Percentiles rank a stretch among this genome's conserved stretches.
Conservation (phyloP, 1,284 basidiomycete genomes). For the Schizophyllum amplum region DNA sequence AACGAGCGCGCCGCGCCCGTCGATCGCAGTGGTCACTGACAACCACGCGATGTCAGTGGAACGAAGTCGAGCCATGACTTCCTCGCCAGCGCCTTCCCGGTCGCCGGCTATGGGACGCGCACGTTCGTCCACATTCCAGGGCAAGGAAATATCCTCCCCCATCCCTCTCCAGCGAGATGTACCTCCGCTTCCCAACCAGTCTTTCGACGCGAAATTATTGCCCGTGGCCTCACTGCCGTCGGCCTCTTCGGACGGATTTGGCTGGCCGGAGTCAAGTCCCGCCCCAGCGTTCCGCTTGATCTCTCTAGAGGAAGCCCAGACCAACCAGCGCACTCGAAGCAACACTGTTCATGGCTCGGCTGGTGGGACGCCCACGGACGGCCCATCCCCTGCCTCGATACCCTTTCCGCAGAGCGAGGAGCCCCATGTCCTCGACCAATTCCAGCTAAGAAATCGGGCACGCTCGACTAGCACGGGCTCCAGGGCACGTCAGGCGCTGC, state of each 20-base stretch:
- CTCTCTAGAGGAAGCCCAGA: slow-evolving; percentile 68
- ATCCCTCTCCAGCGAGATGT: slow-evolving; percentile 25
- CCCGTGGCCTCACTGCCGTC: slow-evolving; percentile 22
- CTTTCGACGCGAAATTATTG: slow-evolving; percentile 12
- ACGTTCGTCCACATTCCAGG: slow-evolving; percentile 28
- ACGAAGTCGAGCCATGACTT: slow-evolving; percentile 30
- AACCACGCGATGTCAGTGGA: slow-evolving; percentile 16
- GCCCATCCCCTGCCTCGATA: slow-evolving; percentile 16
- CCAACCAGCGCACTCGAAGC: slow-evolving; percentile 46
- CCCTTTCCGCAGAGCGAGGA: slow-evolving; percentile 22
- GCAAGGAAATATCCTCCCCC: slow-evolving; percentile 47
- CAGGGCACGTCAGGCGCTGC: slow-evolving; percentile 38
- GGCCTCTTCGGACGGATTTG: slow-evolving; percentile 26
- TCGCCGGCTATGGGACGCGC: slow-evolving; percentile 35
- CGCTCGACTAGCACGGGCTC: slow-evolving; percentile 56
- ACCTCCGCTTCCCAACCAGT: slow-evolving; percentile 18
- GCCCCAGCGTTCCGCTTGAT: slow-evolving; percentile 56
- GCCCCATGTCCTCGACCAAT: not conserved
- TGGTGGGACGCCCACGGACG: slow-evolving; percentile 17
- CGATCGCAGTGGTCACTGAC: slow-evolving; percentile 48
- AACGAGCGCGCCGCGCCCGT: slow-evolving; percentile 20
- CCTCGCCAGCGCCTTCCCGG: slow-evolving; percentile 35
- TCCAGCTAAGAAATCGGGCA: slow-evolving; percentile 19
- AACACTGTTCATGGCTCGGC: slow-evolving; percentile 31
- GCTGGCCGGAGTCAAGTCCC: slow-evolving; percentile 39